A percentile compares a stretch with the other conserved stretches of the same genome.
These are phyloP conservation scores for Coemansia sp. DNA, from an alignment of 192 early-diverging fungal species.

Conservation along the genomic window DNA sequence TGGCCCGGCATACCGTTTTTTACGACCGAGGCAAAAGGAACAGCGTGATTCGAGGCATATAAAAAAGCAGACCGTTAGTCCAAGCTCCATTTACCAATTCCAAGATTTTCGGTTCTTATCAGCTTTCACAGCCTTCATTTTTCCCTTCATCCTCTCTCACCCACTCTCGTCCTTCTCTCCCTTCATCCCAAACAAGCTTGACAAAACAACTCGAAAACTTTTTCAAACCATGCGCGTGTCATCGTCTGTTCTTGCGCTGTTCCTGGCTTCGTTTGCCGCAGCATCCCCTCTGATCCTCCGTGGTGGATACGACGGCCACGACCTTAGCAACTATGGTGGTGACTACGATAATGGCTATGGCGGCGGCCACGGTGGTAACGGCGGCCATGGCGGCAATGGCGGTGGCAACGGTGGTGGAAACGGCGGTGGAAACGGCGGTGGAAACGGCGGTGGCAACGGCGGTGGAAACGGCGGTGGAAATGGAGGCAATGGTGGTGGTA, in stretches of 20 bases:
- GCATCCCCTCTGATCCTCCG: slow-evolving; percentile 19
- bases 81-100: not conserved
- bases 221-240: slow-evolving; percentile 30
- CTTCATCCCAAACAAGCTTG: not conserved
- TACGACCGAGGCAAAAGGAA: not conserved
- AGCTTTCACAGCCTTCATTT: slow-evolving; percentile 5
- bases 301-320: not conserved
- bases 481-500: not conserved
- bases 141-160: not conserved
- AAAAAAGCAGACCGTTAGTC: not conserved
- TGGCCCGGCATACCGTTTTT: not conserved
- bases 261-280: slow-evolving; percentile 22
- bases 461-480: not conserved
- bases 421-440: slow-evolving; percentile 7
- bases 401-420: slow-evolving; percentile 12
- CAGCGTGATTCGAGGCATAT: not conserved
- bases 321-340: slow-evolving; percentile 1
- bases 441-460: slow-evolving; percentile 5
- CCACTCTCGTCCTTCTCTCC: not conserved
- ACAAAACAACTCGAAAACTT: not conserved
- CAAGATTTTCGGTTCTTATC: not conserved
- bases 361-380: slow-evolving; percentile 6
- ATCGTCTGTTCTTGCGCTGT: slow-evolving; percentile 23
- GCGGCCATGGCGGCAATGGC: slow-evolving; percentile 12
- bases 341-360: slow-evolving; percentile 1